Percentiles rank a stretch among this genome's conserved stretches.
These are phyloP conservation scores for Globisporangium yorkense DNA, from an alignment of 352 stramenopile species.

Conservation along the genomic window DNA sequence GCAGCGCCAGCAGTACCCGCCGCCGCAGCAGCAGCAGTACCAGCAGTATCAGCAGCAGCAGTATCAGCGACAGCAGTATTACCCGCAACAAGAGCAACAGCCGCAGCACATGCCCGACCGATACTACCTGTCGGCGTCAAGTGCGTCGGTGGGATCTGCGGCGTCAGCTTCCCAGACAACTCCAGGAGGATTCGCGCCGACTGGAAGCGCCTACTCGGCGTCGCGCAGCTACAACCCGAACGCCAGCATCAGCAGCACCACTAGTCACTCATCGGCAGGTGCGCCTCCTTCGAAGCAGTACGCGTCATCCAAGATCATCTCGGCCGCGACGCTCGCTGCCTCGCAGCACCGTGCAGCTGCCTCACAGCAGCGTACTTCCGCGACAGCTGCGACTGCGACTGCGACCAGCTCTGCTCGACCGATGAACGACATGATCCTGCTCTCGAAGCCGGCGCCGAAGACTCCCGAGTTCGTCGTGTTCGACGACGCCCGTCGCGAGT, in stretches of 20 bases:
- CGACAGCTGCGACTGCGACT: background rate
- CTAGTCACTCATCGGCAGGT: background rate
- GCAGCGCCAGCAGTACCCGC: too few relatives aligned
- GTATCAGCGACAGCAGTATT: slow-evolving; percentile 1
- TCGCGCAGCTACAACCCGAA: background rate
- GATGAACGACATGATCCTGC: slow-evolving; percentile 26
- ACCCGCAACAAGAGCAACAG: background rate
- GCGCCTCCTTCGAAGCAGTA: background rate
- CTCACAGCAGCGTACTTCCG: background rate
- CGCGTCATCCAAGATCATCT: slow-evolving; percentile 17
- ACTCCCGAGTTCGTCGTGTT: slow-evolving; percentile 46
- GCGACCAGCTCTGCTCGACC: background rate
- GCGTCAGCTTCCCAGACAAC: background rate
- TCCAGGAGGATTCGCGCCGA: background rate
- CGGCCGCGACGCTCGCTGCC: background rate
- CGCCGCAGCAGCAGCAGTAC: background rate
- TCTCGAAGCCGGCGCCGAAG: slow-evolving; percentile 8
- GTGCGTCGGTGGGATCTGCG: background rate
- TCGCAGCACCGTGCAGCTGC: slow-evolving; percentile 1
- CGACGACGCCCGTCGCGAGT: slow-evolving; percentile 21
- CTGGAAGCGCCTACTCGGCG: background rate
- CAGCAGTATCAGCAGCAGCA: background rate
- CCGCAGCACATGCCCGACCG: background rate
- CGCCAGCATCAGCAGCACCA: slow-evolving; percentile 3
- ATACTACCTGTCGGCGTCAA: background rate